Base-by-base conservation (phyloP, 1,139 yeast genomes). In the Wickerhamomyces sp. region DNA sequence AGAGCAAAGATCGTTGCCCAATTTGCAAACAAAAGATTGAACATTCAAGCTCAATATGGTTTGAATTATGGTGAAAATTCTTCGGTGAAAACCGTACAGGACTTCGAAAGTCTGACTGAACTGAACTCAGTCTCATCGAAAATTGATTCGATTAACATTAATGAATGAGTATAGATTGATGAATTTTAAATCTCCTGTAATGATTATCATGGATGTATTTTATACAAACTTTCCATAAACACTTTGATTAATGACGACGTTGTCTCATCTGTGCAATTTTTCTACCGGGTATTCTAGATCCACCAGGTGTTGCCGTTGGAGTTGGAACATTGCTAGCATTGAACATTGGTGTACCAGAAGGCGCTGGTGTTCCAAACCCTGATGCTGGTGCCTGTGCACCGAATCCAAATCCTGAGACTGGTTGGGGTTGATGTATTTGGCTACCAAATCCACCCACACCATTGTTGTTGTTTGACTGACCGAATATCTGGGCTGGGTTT, bases 41-140 rank as follows among this genome's bases (percentile, higher is more conserved):
- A 55, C 4, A 45, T 62, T 8, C 55, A 57, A 13, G 64, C 59
- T 2, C 65, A 64, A 24, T 70, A 60, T 49, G 76, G 76, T 8
- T 53, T 80, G 8, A 80, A 79, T 50, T 72, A 72, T 45, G 91
- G 93, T 19, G 91, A 82, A 45, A 68, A 68, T 35, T 67, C 75
- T 39, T 72, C 78, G 64, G 73, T 78, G 35, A 69, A 70, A 40
- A 58, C 71, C 15, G 70, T 73, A 16, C 70, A 70, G 42, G 76
- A 72, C 33, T 66, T 74, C 23, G 78, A 72, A 16, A 32, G 26
- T 8, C 11, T 23, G 7, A 24, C 35, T 6, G 30, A 35, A 18
- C 14, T 14, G 10, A 35, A 30, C n/a, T 31, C 38, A 2, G 5
- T 30, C 13, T 22, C 16, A 3, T 23, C 28, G 10, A 35, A 16